Percentiles rank a stretch among this genome's conserved stretches.
Conservation (phyloP, 2,329 filamentous ascomycete species). For the Alternaria arbusti region DNA sequence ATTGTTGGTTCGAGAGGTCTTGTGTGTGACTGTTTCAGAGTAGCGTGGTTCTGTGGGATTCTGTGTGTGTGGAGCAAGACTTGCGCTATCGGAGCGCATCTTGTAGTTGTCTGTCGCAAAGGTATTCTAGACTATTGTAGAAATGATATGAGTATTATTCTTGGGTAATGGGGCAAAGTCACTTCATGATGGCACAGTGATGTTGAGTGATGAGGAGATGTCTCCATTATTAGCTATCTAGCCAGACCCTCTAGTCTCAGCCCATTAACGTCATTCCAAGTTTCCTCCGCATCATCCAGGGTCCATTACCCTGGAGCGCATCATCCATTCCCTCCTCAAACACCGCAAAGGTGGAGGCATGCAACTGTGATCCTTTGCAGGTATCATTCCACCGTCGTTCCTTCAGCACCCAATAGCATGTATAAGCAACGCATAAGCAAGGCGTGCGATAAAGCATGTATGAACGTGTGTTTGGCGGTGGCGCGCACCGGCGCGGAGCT, state of each 20-base stretch:
- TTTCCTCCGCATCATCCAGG: slow-evolving; percentile 11
- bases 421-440: slow-evolving; percentile 18
- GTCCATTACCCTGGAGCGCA: slow-evolving; percentile 7
- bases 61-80: not conserved
- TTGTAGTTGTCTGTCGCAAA: not conserved
- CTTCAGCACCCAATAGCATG: slow-evolving; percentile 9
- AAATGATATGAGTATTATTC: not conserved
- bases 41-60: not conserved
- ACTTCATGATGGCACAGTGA: slow-evolving; percentile 19
- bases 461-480: slow-evolving; percentile 9
- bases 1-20: not conserved
- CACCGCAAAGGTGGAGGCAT: slow-evolving; percentile 23
- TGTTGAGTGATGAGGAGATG: slow-evolving; percentile 9
- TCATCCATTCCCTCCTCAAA: slow-evolving; percentile 21
- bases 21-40: slow-evolving; percentile 25
- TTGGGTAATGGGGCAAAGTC: slow-evolving; percentile 16
- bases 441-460: slow-evolving; percentile 17
- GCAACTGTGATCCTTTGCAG: slow-evolving; percentile 3
- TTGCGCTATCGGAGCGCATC: not conserved
- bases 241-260: not conserved
- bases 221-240: slow-evolving; percentile 18
- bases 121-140: not conserved
- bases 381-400: slow-evolving; percentile 6
- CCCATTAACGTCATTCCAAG: slow-evolving; percentile 15
- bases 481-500: slow-evolving; percentile 11